These are phyloP conservation scores for Pilobolus umbonatus DNA, from an alignment of 192 early-diverging fungal genomes.

Conservation along the genomic window DNA sequence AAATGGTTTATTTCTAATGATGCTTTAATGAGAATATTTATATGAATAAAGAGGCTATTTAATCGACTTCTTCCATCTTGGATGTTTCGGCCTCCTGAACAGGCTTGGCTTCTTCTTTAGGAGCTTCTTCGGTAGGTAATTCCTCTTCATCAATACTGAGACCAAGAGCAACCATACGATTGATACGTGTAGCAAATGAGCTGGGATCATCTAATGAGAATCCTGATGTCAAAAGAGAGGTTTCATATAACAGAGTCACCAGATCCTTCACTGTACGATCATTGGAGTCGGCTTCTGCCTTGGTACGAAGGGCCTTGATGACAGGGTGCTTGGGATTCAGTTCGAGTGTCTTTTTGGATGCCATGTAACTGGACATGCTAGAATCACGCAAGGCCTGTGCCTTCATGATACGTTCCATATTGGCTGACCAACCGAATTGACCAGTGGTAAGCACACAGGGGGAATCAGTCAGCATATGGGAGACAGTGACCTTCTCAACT, in stretches of 20 bases:
- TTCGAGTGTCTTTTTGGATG: slow-evolving; percentile 98
- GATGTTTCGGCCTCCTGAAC: slow-evolving; percentile 25
- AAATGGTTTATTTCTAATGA: too few relatives aligned
- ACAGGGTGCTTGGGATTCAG: slow-evolving; percentile 95
- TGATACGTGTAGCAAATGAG: slow-evolving; percentile 89
- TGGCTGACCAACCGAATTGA: slow-evolving; percentile 99
- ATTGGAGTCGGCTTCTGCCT: slow-evolving; percentile 91
- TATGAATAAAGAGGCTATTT: too few relatives aligned
- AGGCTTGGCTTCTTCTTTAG: slow-evolving; percentile 33
- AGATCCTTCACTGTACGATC: slow-evolving; percentile 99
- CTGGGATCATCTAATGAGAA: slow-evolving; percentile 96
- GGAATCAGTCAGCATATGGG: slow-evolving; percentile 93
- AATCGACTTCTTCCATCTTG: slow-evolving; percentile 69
- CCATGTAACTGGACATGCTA: slow-evolving; percentile 98
- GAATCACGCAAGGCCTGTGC: slow-evolving; percentile 98
- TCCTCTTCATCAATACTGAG: slow-evolving; percentile 85
- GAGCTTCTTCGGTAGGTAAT: slow-evolving; percentile 36
- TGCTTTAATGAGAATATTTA: too few relatives aligned
- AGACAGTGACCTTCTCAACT: slow-evolving; percentile 82
- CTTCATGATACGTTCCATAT: slow-evolving; percentile 99
- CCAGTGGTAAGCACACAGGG: slow-evolving; percentile 98
- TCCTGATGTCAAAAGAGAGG: slow-evolving; percentile 91
- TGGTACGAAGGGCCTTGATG: slow-evolving; percentile 88
- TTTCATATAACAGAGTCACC: slow-evolving; percentile 91
- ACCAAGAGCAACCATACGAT: slow-evolving; percentile 98